These are phyloP conservation scores for Penicillium waksmanii DNA, from an alignment of 495 filamentous ascomycete genomes.

Conservation along the genomic window DNA sequence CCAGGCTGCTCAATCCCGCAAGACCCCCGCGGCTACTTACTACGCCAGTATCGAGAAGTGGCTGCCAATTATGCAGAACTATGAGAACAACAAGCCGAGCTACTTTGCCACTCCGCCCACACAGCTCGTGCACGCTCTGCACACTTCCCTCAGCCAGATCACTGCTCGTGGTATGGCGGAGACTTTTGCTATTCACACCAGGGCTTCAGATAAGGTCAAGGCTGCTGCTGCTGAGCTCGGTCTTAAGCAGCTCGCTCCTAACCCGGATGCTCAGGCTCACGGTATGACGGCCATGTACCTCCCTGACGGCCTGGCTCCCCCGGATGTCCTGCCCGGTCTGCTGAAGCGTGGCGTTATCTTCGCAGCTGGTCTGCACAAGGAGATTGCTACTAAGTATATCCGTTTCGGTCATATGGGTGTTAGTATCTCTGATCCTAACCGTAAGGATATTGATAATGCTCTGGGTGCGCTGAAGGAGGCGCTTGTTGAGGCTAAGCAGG, in stretches of 20 bases:
- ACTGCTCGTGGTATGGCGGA: constrained; percentile 74
- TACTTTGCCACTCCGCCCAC: constrained; percentile 98
- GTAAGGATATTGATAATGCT: constrained; percentile 78
- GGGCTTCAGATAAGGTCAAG: constrained; percentile 81
- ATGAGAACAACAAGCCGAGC: constrained; percentile 93
- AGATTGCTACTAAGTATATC: constrained; percentile 72
- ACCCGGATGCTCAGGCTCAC: constrained; percentile 89
- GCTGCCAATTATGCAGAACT: constrained; percentile 98
- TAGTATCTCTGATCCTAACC: constrained; percentile 63
- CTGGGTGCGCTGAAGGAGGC: constrained; percentile 74
- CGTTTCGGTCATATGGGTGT: constrained; percentile 96
- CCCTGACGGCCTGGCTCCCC: constrained; percentile 76
- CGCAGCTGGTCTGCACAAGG: constrained; percentile 92
- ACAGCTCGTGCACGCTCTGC: constrained; percentile 90
- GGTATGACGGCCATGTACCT: constrained; percentile 98
- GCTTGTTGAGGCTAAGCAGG: constrained; percentile 67
- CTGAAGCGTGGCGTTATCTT: constrained; percentile 91
- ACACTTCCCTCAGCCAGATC: constrained; percentile 90
- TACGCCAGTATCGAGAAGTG: constrained; percentile 97
- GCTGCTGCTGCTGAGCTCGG: constrained; percentile 75
- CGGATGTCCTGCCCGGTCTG: constrained; percentile 83
- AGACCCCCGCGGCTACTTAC: constrained; percentile 80
- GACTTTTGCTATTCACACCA: constrained; percentile 77
- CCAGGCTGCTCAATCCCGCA: constrained; percentile 74
- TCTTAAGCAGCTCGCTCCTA: constrained; percentile 79